phyloP scores from a whole-genome alignment of 768 basidiomycete species.

The Boletus insuetus region DNA sequence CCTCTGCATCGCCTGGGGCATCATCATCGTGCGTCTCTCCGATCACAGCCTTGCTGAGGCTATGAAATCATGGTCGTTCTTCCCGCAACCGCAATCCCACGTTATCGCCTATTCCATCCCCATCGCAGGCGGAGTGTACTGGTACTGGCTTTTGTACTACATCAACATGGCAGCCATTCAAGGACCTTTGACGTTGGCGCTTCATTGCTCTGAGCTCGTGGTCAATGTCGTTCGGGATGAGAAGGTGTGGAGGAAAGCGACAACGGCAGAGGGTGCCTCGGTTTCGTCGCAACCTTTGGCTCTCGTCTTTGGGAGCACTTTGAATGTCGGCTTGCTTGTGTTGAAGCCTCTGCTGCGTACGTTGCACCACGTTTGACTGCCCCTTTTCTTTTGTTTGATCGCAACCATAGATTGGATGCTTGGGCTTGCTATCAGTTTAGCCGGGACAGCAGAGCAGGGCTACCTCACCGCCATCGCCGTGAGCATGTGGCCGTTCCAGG shows the following conservation, averaged over 20 bases:
- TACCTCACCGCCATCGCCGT: conserved; percentile 15
- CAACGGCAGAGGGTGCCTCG: conserved; percentile 13
- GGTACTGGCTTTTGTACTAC: conserved; percentile 28
- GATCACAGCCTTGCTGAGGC: conserved; percentile 3
- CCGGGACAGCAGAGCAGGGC: conserved; percentile 8
- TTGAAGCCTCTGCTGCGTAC: conserved; percentile 28
- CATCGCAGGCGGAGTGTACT: conserved; percentile 11
- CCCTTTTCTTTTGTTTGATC: background rate
- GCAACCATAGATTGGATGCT: conserved; percentile 31
- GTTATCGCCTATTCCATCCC: conserved; percentile 24
- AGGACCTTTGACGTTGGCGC: conserved; percentile 27
- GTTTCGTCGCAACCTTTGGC: conserved; percentile 20
- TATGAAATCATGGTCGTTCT: conserved; percentile 24
- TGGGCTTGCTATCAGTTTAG: conserved; percentile 25
- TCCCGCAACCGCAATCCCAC: conserved; percentile 20
- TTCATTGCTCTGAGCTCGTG: conserved; percentile 29
- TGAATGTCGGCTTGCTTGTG: conserved; percentile 15
- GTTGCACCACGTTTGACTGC: background rate
- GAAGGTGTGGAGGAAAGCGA: conserved; percentile 25
- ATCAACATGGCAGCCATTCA: conserved; percentile 26
- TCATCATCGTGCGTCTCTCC: conserved; percentile 5
- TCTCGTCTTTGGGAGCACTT: conserved; percentile 17
- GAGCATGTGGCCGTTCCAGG: conserved; percentile 29
- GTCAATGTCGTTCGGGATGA: conserved; percentile 31
- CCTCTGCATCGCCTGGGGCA: conserved; percentile 23